Evolutionary conservation across 225 moss, liverwort and hornwort species (phyloP).

Genomic region (Straminergon stramineum): DNA sequence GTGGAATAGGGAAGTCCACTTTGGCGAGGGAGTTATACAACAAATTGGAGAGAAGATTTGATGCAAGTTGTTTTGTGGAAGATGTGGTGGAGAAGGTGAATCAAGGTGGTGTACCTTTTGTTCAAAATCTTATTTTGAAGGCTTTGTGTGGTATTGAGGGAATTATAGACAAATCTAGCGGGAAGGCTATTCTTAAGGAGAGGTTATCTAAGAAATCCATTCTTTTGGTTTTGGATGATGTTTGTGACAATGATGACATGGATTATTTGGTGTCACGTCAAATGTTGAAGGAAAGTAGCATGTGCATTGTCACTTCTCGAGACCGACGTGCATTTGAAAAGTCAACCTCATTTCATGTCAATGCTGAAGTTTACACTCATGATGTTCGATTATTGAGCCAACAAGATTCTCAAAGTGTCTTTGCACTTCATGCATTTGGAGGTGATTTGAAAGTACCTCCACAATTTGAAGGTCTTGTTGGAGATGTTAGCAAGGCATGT

Average conservation of each 20-base stretch:
- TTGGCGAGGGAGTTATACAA: not conserved
- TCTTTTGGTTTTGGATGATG: not conserved
- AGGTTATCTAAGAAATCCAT: not conserved
- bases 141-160: not conserved
- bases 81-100: not conserved
- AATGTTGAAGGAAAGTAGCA: not conserved
- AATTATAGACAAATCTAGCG: not conserved
- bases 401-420: no score
- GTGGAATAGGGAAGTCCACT: not conserved
- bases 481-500: not conserved
- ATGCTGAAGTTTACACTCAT: not conserved
- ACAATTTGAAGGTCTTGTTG: not conserved
- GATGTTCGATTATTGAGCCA: not conserved
- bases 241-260: not conserved
- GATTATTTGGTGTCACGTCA: not conserved
- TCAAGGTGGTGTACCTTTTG: not conserved
- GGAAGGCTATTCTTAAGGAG: not conserved
- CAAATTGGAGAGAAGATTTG: not conserved
- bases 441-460: not conserved
- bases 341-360: not conserved
- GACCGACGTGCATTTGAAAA: not conserved
- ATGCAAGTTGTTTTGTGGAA: not conserved
- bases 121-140: not conserved
- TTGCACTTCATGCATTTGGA: not conserved
- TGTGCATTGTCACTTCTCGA: not conserved